Conservation (phyloP, 331 rosid genomes). For the Erythrophleum ivorense region DNA sequence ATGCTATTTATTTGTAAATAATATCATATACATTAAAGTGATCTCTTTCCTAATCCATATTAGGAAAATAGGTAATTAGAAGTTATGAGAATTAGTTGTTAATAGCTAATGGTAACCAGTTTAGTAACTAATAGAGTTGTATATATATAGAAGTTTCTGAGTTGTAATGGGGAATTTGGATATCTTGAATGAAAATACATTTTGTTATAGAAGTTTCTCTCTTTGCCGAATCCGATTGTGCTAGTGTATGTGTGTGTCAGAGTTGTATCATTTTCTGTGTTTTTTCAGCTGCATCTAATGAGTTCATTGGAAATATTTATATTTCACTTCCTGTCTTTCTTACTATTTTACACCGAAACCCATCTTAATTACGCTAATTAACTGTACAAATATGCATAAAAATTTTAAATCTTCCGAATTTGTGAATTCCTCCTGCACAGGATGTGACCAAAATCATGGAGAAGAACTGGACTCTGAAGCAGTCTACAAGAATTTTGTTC, state of each 20-base stretch:
- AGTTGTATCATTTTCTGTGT: background rate
- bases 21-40: too few species aligned
- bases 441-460: conserved; percentile 89
- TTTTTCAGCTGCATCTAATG: background rate
- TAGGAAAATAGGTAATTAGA: too few species aligned
- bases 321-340: background rate
- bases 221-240: background rate
- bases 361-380: background rate
- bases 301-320: background rate
- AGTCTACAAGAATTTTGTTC: conserved; percentile 74
- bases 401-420: background rate
- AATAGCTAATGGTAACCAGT: too few species aligned
- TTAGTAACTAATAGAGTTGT: background rate
- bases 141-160: too few species aligned
- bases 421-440: conserved; percentile 46
- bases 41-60: too few species aligned
- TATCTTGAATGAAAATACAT: background rate
- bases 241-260: background rate
- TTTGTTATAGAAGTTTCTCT: background rate
- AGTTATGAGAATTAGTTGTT: too few species aligned
- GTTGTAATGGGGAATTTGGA: background rate
- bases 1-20: too few species aligned
- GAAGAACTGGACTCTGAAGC: conserved; percentile 81
- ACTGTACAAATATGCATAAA: background rate
- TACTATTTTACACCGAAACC: background rate